A percentile compares a stretch with the other conserved stretches of the same genome.
phyloP scores from a whole-genome alignment of 345 rosid species.

The Rhodamnia argentea region DNA sequence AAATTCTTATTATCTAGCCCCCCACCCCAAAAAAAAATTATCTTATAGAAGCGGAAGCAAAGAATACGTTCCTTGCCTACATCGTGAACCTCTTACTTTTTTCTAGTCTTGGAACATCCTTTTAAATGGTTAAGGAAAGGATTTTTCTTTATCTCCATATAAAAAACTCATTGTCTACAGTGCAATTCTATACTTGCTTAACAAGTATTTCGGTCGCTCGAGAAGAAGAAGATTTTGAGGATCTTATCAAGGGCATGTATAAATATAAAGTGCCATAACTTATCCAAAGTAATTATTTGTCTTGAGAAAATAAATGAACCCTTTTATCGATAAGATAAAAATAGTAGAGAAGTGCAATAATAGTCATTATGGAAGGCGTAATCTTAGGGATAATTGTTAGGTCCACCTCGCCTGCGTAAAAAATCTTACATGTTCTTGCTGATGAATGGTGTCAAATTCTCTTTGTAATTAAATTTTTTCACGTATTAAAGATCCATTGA shows the following conservation, averaged over 20 bases:
- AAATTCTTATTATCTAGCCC: background rate
- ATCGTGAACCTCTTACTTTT: background rate
- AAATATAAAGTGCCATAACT: too few species aligned
- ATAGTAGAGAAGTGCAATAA: background rate
- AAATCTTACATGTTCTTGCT: too few species aligned
- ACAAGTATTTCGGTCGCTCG: background rate
- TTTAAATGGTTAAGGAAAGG: background rate
- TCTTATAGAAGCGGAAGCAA: background rate
- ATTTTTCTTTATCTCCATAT: background rate
- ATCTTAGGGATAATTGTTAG: background rate
- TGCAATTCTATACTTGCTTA: background rate
- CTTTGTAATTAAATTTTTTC: too few species aligned
- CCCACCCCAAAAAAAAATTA: background rate
- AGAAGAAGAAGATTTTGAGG: too few species aligned
- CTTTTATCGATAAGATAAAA: background rate
- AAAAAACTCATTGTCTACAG: background rate
- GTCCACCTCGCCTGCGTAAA: too few species aligned
- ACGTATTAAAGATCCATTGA: too few species aligned
- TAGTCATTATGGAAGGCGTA: background rate
- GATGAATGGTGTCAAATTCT: too few species aligned
- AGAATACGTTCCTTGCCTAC: background rate
- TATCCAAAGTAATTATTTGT: too few species aligned
- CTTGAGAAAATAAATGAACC: too few species aligned
- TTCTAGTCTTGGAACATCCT: background rate
- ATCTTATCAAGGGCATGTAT: too few species aligned